phyloP scores from a whole-genome alignment of 306 rosid species.

The Bauhinia variegata region DNA sequence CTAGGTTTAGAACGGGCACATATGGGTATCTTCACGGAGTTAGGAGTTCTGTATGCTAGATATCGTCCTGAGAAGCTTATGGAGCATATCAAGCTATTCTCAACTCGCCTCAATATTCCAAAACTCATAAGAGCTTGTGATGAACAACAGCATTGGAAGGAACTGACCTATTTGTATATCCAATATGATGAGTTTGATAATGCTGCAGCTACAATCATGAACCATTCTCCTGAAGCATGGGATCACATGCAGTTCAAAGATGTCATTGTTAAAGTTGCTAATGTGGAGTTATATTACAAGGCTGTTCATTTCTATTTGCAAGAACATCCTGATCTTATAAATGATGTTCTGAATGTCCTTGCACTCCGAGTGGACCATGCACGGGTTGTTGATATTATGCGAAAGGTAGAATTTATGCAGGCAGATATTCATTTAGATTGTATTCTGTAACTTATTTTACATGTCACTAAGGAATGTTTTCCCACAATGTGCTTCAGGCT shows the following conservation, averaged over 20 bases:
- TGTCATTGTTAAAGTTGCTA: conserved; percentile 90
- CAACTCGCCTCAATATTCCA: conserved; percentile 94
- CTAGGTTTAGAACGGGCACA: conserved; percentile 97
- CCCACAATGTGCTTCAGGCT: conserved; percentile 55
- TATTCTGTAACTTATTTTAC: neutral
- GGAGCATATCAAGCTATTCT: conserved; percentile 97
- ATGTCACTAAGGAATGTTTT: conserved; percentile 22
- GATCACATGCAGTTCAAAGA: conserved; percentile 99
- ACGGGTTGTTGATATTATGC: conserved; percentile 98
- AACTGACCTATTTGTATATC: conserved; percentile 91
- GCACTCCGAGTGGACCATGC: conserved; percentile 99
- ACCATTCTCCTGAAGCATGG: conserved; percentile 99
- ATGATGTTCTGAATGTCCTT: conserved; percentile 94
- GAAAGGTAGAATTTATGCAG: conserved; percentile 61
- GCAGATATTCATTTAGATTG: conserved; percentile 14
- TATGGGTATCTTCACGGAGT: conserved; percentile 98
- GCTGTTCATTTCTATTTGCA: conserved; percentile 98
- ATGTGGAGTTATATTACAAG: conserved; percentile 93
- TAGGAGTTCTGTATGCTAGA: conserved; percentile 99
- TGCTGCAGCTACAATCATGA: conserved; percentile 99
- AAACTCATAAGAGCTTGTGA: conserved; percentile 98
- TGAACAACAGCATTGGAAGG: conserved; percentile 98
- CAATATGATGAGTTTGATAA: conserved; percentile 98
- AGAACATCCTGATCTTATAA: conserved; percentile 98
- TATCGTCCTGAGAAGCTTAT: conserved; percentile 98